A percentile compares a stretch with the other conserved stretches of the same genome.
Conservation (phyloP, 129 eudicot species). For the Smallanthus sonchifolius region DNA sequence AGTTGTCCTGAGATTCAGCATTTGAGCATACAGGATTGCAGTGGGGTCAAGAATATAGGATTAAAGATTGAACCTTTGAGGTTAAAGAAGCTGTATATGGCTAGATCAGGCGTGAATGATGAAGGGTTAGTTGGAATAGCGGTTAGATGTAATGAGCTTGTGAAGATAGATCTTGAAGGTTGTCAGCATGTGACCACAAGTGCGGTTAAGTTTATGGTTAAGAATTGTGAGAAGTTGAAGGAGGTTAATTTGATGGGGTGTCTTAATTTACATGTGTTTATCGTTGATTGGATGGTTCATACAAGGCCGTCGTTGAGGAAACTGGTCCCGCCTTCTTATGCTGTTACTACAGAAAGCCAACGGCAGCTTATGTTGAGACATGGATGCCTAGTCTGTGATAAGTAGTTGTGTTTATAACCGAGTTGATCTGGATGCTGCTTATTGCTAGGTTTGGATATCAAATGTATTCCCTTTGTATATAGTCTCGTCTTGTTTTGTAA, state of each 20-base stretch:
- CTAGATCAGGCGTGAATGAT: constrained; percentile 50
- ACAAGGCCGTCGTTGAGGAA: constrained; percentile 47
- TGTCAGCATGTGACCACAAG: constrained; percentile 41
- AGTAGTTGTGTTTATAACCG: not conserved
- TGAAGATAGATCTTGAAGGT: constrained; percentile 43
- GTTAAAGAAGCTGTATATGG: constrained; percentile 37
- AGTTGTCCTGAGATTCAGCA: constrained; percentile 38
- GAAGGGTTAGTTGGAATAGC: constrained; percentile 41
- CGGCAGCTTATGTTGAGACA: constrained; percentile 35
- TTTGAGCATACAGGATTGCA: constrained; percentile 41
- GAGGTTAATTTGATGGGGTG: constrained; percentile 55
- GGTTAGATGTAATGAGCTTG: constrained; percentile 41
- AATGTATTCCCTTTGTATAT: not conserved
- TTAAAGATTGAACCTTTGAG: constrained; percentile 28
- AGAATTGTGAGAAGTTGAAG: constrained; percentile 45
- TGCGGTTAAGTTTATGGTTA: constrained; percentile 39
- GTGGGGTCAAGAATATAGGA: constrained; percentile 35
- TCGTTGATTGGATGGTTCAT: constrained; percentile 35
- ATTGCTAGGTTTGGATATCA: not conserved
- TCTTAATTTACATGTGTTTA: constrained; percentile 26
- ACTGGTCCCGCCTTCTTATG: constrained; percentile 43
- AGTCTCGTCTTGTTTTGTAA: not conserved
- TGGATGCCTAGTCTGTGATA: constrained; percentile 49
- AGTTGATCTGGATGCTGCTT: not conserved
- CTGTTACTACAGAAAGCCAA: constrained; percentile 24